Conservation (phyloP, 805 yeast species). For the Saccharomycodes ludwigii region DNA sequence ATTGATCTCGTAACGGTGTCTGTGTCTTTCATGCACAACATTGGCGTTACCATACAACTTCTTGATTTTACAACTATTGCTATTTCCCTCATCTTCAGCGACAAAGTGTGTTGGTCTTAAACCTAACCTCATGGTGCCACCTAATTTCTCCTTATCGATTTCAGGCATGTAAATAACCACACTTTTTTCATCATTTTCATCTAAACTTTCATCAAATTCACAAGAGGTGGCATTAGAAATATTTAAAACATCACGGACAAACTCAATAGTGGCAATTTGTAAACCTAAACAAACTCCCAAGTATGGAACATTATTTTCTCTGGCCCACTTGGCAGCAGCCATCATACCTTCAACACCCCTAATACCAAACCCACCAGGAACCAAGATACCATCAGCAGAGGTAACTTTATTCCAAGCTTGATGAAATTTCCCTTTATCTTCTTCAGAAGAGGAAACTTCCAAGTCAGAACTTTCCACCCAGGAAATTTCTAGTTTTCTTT, state of each 20-base stretch:
- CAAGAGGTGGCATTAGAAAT: slow-evolving; percentile 58
- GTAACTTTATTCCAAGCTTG: slow-evolving; percentile 92
- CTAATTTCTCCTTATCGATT: slow-evolving; percentile 86
- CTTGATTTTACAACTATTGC: slow-evolving; percentile 51
- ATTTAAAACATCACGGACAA: slow-evolving; percentile 69
- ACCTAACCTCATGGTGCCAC: slow-evolving; percentile 99
- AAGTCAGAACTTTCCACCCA: slow-evolving; percentile 95
- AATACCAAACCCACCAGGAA: slow-evolving; percentile 96
- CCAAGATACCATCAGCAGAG: slow-evolving; percentile 90
- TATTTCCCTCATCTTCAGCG: slow-evolving; percentile 48
- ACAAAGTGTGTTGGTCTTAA: slow-evolving; percentile 80
- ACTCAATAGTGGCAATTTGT: slow-evolving; percentile 94
- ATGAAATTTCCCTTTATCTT: slow-evolving; percentile 68
- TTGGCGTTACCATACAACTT: slow-evolving; percentile 63
- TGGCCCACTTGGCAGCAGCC: slow-evolving; percentile 95
- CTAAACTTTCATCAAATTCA: slow-evolving; percentile 61
- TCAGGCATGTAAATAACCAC: slow-evolving; percentile 97
- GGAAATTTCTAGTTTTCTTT: slow-evolving; percentile 69
- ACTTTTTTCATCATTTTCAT: slow-evolving; percentile 44
- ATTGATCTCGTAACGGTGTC: slow-evolving; percentile 96
- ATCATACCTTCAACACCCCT: slow-evolving; percentile 99
- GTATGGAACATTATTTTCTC: slow-evolving; percentile 87
- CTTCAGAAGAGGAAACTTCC: slow-evolving; percentile 56
- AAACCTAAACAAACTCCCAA: slow-evolving; percentile 96
- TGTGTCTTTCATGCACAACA: slow-evolving; percentile 81